Conservation (phyloP, 768 basidiomycete species). For the Mrakia gelida region DNA sequence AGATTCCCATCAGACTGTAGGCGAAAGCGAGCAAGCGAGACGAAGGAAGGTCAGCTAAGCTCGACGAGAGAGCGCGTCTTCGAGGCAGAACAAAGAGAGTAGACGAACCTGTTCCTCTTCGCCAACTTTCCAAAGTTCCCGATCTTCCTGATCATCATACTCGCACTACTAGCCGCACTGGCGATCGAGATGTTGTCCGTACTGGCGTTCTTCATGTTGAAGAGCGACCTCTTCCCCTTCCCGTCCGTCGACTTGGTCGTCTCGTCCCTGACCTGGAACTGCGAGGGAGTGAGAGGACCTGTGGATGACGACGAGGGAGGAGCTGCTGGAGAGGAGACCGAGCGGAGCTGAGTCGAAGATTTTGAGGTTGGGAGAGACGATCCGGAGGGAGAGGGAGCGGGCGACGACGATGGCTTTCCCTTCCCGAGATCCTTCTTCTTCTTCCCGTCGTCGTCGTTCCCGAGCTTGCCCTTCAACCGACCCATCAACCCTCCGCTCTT, state of each 20-base stretch:
- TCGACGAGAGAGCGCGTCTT: background rate
- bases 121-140: conserved; percentile 83
- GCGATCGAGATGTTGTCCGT: conserved; percentile 94
- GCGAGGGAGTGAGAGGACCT: conserved; percentile 2
- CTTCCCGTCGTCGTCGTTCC: conserved; percentile 16
- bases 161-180: conserved; percentile 89
- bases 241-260: background rate
- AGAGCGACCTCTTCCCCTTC: conserved; percentile 53
- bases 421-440: conserved; percentile 8
- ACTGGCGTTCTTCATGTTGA: conserved; percentile 83
- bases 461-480: conserved; percentile 21
- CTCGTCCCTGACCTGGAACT: background rate
- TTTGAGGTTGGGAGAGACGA: background rate
- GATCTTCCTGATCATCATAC: conserved; percentile 93
- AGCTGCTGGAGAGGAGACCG: conserved; percentile 12
- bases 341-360: background rate
- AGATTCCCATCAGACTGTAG: conserved; percentile 74
- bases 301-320: background rate
- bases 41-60: background rate
- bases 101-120: conserved; percentile 58
- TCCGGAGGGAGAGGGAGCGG: background rate
- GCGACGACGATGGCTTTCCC: conserved; percentile 6
- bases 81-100: background rate
- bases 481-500: conserved; percentile 30
- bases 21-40: too few species aligned